These are phyloP conservation scores for Phtheirospermum japonicum DNA, from an alignment of 257 asterid genomes.

Conservation along the genomic window DNA sequence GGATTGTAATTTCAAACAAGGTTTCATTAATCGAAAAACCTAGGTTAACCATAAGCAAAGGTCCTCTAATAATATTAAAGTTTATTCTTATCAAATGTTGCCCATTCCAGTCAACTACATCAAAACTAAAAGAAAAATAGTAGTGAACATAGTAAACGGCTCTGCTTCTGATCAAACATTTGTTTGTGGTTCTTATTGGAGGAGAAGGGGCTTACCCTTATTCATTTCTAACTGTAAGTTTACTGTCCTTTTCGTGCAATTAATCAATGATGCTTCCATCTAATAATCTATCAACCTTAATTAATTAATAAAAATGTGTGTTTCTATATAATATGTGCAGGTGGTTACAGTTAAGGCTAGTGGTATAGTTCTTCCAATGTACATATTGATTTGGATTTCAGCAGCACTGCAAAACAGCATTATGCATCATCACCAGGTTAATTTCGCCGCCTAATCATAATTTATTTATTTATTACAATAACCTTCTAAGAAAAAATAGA, in stretches of 20 bases:
- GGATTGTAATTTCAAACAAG: too few species aligned
- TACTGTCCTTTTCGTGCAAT: not conserved
- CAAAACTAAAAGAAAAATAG: too few species aligned
- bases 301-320: not conserved
- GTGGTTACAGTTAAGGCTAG: slow-evolving; percentile 52
- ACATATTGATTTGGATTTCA: slow-evolving; percentile 50
- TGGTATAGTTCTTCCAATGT: slow-evolving; percentile 82
- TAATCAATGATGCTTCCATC: not conserved
- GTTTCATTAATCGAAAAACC: too few species aligned
- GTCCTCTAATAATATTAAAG: too few species aligned
- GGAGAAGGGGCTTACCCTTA: slow-evolving; percentile 61
- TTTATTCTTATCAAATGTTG: too few species aligned
- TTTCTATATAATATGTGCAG: slow-evolving; percentile 39
- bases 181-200: slow-evolving; percentile 45
- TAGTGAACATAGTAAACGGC: too few species aligned
- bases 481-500: too few species aligned
- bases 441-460: not conserved
- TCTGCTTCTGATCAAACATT: slow-evolving; percentile 47
- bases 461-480: not conserved
- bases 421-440: slow-evolving; percentile 45
- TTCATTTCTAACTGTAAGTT: slow-evolving; percentile 68
- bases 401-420: slow-evolving; percentile 48
- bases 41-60: too few species aligned
- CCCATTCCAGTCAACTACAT: too few species aligned
- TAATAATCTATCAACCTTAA: not conserved